Evolutionary conservation across 2,329 filamentous ascomycete species (phyloP), one percentile per base, ranked within the genome.

Genomic region (Ophiostoma populinum): DNA sequence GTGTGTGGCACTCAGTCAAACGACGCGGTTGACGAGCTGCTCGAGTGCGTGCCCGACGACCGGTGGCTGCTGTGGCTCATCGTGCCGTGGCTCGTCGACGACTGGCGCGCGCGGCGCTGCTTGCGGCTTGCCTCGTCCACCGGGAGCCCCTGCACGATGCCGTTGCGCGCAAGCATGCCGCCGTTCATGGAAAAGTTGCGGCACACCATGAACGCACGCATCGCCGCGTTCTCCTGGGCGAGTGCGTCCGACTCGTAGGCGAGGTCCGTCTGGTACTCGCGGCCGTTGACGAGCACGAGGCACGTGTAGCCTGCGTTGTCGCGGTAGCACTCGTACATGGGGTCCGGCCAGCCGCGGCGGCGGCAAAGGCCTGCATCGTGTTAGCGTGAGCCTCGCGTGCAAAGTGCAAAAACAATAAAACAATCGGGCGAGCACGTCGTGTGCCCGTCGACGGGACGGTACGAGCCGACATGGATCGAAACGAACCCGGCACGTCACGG

Each of bases 131-230:
- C 57, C 44, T 64, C 59, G 45, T 63, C 61, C 37, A 62, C 67
- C 11, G 72, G 72, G 24, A 77, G 61, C 33, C 72, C 72, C 55
- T 77, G 72, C 43, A 77, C 70, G 42, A 76, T 74, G 28, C 72
- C 72, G 49, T 76, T 77, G 44, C 71, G 67, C 42, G 71, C 72
- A 43, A 76, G 62, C 83, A 92, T 93, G 53, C 87, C 87, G 49
- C 92, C 85, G 53, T 93, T 94, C 55, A 92, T 81, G 37, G 83
- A 92, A 60, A 94, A 94, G 65, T 93, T 93, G 44, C 85, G 79
- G 65, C 87, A 94, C 46, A 94, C 90, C 73, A 93, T 87, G 58
- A 93, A 95, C 39, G 87, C 87, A 42, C 85, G 80, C 71, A 92
- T 92, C 41, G 87, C 87, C 18, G 87, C 87, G 49, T 87, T 90